Percentiles rank a stretch among this genome's conserved stretches.
phyloP scores from a whole-genome alignment of 139 green algal species.

The Chlorokybus atmophyticus region DNA sequence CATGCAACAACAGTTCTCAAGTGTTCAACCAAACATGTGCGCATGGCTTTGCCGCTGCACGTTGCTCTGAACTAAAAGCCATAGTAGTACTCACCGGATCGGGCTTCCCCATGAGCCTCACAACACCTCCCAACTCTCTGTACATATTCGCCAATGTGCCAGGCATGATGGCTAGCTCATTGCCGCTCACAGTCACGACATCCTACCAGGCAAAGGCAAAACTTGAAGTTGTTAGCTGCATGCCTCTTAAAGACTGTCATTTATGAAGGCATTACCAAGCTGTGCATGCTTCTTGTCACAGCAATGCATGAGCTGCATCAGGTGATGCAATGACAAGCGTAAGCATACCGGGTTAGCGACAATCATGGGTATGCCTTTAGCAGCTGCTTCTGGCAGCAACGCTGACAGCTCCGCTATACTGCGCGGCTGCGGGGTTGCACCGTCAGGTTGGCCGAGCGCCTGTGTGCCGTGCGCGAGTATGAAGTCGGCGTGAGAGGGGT shows the following conservation, averaged over 20 bases:
- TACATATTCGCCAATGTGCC: conserved; percentile 18
- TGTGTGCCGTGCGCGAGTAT: conserved; percentile 82
- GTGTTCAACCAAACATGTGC: no score
- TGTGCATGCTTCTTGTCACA: neutral
- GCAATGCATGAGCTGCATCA: no score
- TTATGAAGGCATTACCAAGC: neutral
- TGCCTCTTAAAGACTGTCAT: neutral
- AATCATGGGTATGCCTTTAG: conserved; percentile 49
- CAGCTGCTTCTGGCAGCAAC: conserved; percentile 6
- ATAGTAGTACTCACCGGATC: conserved; percentile 10
- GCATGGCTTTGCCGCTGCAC: no score
- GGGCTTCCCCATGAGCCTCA: conserved; percentile 25
- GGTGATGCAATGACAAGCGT: no score
- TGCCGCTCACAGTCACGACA: conserved; percentile 20
- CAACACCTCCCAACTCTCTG: conserved; percentile 13
- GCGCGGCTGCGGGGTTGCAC: neutral
- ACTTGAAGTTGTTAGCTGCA: neutral
- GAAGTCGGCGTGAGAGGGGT: conserved; percentile 56
- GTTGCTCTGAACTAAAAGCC: no score
- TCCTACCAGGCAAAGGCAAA: neutral
- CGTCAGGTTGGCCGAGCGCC: conserved; percentile 14
- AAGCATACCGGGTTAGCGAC: conserved; percentile 74
- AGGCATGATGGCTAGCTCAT: conserved; percentile 20
- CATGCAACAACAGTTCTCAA: no score
- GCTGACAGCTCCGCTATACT: conserved; percentile 9